These are phyloP conservation scores for Trifolium fragiferum DNA, from an alignment of 306 rosid genomes.

Conservation along the genomic window DNA sequence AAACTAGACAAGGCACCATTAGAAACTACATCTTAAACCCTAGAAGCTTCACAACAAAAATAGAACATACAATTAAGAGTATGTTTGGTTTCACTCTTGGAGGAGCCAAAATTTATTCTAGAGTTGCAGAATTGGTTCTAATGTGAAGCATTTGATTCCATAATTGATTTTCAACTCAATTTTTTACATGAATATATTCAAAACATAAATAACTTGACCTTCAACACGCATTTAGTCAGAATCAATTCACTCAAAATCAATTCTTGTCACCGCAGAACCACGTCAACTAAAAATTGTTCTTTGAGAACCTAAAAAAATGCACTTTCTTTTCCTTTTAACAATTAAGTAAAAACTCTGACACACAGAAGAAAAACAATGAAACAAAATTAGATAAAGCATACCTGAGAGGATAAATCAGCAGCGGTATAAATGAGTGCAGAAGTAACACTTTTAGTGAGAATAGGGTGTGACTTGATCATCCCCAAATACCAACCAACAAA, in stretches of 20 bases:
- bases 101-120: too few species aligned
- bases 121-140: too few species aligned
- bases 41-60: slow-evolving; percentile 19
- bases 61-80: not conserved
- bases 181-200: too few species aligned
- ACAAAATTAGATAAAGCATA: slow-evolving; percentile 18
- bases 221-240: too few species aligned
- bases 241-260: too few species aligned
- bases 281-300: not conserved
- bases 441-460: slow-evolving; percentile 78
- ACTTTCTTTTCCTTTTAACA: not conserved
- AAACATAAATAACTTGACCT: too few species aligned
- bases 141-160: too few species aligned
- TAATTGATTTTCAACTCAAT: too few species aligned
- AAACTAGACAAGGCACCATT: slow-evolving; percentile 1
- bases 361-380: not conserved
- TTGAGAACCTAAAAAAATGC: slow-evolving; percentile 1
- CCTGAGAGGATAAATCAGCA: slow-evolving; percentile 92
- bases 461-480: slow-evolving; percentile 65
- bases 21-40: slow-evolving; percentile 21
- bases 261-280: too few species aligned
- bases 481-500: slow-evolving; percentile 85
- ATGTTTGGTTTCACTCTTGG: too few species aligned
- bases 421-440: slow-evolving; percentile 76
- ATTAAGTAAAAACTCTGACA: not conserved